Conservation (phyloP, 495 filamentous ascomycete species). For the Penicillium psychrofluorescens region DNA sequence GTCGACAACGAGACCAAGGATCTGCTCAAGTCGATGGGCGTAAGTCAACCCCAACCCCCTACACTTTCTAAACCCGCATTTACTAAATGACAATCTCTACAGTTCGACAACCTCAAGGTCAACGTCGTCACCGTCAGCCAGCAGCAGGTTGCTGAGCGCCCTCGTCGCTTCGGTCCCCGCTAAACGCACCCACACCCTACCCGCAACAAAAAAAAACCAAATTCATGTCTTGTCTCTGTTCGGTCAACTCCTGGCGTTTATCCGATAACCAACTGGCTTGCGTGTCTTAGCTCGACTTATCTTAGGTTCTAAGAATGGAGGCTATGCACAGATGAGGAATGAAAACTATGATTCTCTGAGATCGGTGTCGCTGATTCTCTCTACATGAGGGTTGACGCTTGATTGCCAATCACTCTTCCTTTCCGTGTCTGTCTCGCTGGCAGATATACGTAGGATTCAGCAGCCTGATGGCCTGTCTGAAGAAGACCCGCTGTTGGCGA, state of each 20-base stretch:
- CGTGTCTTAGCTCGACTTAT: constrained; percentile 7
- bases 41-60: constrained; percentile 51
- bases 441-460: constrained; percentile 14
- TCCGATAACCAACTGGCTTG: constrained; percentile 10
- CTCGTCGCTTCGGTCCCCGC: constrained; percentile 54
- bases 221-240: constrained; percentile 19
- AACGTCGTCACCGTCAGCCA: constrained; percentile 84
- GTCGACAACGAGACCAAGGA: constrained; percentile 97
- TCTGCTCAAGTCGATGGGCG: constrained; percentile 92
- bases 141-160: constrained; percentile 74
- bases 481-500: not conserved
- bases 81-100: constrained; percentile 1
- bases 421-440: constrained; percentile 13
- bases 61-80: not conserved
- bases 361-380: constrained; percentile 88
- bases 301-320: constrained; percentile 25
- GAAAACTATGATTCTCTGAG: constrained; percentile 53
- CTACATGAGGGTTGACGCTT: constrained; percentile 64
- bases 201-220: constrained; percentile 13
- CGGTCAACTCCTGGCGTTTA: constrained; percentile 29
- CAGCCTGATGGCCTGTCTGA: no score
- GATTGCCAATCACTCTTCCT: constrained; percentile 68
- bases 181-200: constrained; percentile 20
- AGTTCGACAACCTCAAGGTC: constrained; percentile 98
- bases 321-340: constrained; percentile 41